phyloP scores from a whole-genome alignment of 768 basidiomycete species.

The Exsudoporus frostii region DNA sequence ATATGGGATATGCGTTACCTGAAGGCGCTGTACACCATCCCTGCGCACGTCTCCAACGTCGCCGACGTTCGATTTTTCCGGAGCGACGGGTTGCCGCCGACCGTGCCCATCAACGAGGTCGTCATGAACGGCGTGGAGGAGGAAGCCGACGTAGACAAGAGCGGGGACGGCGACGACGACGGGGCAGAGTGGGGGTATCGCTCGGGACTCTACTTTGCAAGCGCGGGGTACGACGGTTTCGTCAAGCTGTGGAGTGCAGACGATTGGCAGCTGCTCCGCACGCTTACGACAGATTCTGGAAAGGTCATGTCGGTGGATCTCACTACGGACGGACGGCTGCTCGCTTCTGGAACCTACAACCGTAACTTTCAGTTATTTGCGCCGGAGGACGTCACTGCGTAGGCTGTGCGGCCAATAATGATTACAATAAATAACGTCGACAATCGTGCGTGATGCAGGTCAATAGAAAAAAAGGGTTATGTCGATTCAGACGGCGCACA shows the following conservation, averaged over 20 bases:
- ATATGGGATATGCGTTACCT: constrained; percentile 98
- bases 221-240: constrained; percentile 90
- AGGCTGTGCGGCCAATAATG: constrained; percentile 13
- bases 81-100: constrained; percentile 48
- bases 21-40: constrained; percentile 92
- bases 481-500: background rate
- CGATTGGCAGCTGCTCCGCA: constrained; percentile 91
- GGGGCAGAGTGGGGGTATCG: constrained; percentile 66
- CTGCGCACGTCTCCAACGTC: constrained; percentile 92
- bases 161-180: constrained; percentile 27
- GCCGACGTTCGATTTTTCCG: constrained; percentile 95
- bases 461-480: constrained; percentile 13
- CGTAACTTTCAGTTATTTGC: constrained; percentile 93
- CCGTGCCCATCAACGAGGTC: constrained; percentile 43
- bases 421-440: constrained; percentile 27
- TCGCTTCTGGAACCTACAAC: constrained; percentile 90
- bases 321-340: constrained; percentile 73
- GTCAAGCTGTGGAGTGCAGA: constrained; percentile 98
- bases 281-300: constrained; percentile 90
- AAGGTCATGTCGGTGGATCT: constrained; percentile 99
- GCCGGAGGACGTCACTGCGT: constrained; percentile 56
- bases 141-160: constrained; percentile 30
- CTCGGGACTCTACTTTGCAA: constrained; percentile 89
- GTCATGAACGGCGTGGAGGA: constrained; percentile 48
- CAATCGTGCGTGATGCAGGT: constrained; percentile 33